phyloP scores from a whole-genome alignment of 2,329 filamentous ascomycete genomes.

The Allantophomopsis lycopodina region DNA sequence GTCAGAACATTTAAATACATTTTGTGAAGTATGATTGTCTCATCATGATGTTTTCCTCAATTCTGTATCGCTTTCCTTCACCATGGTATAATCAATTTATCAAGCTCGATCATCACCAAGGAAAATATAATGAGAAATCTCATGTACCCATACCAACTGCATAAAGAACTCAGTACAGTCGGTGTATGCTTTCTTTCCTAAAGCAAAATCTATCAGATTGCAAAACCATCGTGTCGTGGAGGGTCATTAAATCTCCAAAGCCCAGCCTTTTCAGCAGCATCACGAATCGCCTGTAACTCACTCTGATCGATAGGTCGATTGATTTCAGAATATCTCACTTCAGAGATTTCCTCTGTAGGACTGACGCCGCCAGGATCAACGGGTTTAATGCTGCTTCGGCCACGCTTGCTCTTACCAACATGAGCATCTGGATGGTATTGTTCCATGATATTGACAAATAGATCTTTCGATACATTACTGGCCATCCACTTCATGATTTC shows the following conservation, averaged over 20 bases:
- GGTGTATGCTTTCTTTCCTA: too few species aligned
- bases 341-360: conserved; percentile 16
- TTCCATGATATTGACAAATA: conserved; percentile 81
- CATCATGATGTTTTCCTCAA: too few species aligned
- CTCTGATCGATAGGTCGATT: conserved; percentile 54
- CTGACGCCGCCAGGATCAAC: conserved; percentile 7
- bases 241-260: conserved; percentile 69
- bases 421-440: conserved; percentile 73
- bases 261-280: conserved; percentile 56
- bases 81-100: too few species aligned
- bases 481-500: conserved; percentile 69
- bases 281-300: conserved; percentile 52
- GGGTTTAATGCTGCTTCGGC: conserved; percentile 15
- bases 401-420: conserved; percentile 54
- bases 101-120: too few species aligned
- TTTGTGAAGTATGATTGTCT: too few species aligned
- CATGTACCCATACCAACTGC: too few species aligned
- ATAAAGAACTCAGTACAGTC: too few species aligned
- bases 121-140: too few species aligned
- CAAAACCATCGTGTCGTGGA: conserved; percentile 14
- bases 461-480: conserved; percentile 56
- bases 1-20: too few species aligned
- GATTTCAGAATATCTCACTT: conserved; percentile 60
- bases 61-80: too few species aligned
- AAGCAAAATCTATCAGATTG: conserved; percentile 3